Evolutionary conservation across 2,329 filamentous ascomycete species (phyloP).

Genomic region (Penicillium glabrum): DNA sequence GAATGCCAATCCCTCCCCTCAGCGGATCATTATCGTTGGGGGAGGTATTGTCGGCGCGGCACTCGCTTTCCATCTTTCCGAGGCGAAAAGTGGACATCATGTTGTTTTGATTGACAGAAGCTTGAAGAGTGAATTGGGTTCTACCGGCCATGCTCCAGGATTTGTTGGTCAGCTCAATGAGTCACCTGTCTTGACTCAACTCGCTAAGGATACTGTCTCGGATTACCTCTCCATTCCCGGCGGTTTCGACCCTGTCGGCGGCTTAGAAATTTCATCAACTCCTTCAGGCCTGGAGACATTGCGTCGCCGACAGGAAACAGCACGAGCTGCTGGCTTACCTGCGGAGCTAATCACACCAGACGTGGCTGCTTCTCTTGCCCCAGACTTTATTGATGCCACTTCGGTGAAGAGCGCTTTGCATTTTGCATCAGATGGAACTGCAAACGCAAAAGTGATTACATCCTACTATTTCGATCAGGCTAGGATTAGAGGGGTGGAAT

Average conservation of each 20-base stretch:
- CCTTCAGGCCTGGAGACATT: not conserved
- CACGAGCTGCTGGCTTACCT: not conserved
- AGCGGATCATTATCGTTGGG: slow-evolving; percentile 24
- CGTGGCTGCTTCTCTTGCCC: slow-evolving; percentile 11
- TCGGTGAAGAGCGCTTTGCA: slow-evolving; percentile 15
- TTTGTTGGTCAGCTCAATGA: slow-evolving; percentile 39
- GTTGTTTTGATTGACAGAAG: slow-evolving; percentile 10
- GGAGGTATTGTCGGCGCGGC: slow-evolving; percentile 38
- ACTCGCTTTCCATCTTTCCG: slow-evolving; percentile 32
- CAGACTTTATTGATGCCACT: slow-evolving; percentile 27
- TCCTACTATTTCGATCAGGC: slow-evolving; percentile 26
- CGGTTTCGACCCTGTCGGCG: not conserved
- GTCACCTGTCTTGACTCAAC: slow-evolving; percentile 28
- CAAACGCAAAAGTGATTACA: slow-evolving; percentile 24
- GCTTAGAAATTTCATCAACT: not conserved
- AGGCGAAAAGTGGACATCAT: slow-evolving; percentile 7
- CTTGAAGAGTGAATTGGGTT: slow-evolving; percentile 21
- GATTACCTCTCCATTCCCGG: slow-evolving; percentile 20
- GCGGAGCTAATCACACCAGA: not conserved
- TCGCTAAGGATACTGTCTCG: slow-evolving; percentile 31
- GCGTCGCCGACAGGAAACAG: not conserved
- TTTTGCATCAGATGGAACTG: slow-evolving; percentile 30
- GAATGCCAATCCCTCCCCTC: slow-evolving; percentile 6
- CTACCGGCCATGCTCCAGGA: slow-evolving; percentile 35
- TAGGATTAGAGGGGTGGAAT: slow-evolving; percentile 16